phyloP scores from a whole-genome alignment of 2,329 filamentous ascomycete genomes.

The Penicillium glabrum region DNA sequence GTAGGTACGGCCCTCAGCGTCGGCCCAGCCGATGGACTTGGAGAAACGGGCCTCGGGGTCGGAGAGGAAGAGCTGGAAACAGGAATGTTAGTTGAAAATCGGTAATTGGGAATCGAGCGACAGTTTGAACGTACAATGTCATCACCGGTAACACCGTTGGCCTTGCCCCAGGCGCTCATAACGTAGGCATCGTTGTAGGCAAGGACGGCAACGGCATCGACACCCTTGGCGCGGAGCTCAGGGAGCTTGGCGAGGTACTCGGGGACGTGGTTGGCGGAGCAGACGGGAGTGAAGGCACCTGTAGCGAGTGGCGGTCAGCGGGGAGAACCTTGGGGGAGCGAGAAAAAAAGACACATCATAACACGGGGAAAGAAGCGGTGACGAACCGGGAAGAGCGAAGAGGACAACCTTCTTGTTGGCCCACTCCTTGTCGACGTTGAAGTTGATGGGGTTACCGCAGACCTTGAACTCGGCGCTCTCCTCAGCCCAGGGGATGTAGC shows the following conservation, averaged over 20 bases:
- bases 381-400: slow-evolving; percentile 63
- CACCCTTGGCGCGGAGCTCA: slow-evolving; percentile 74
- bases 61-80: slow-evolving; percentile 67
- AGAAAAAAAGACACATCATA: background rate
- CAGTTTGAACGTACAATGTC: slow-evolving; percentile 55
- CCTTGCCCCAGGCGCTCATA: slow-evolving; percentile 89
- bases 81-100: background rate
- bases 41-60: slow-evolving; percentile 73
- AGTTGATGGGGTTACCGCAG: slow-evolving; percentile 76
- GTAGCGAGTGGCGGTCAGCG: slow-evolving; percentile 16
- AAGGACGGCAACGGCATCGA: slow-evolving; percentile 78
- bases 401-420: slow-evolving; percentile 70
- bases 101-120: background rate
- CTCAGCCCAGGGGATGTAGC: slow-evolving; percentile 74
- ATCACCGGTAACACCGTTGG: slow-evolving; percentile 73
- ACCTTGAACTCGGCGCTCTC: slow-evolving; percentile 68
- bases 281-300: slow-evolving; percentile 84
- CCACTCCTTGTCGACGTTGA: slow-evolving; percentile 76
- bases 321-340: background rate
- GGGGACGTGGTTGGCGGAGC: slow-evolving; percentile 77
- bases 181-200: slow-evolving; percentile 84
- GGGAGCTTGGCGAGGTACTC: slow-evolving; percentile 73
- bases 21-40: slow-evolving; percentile 74
- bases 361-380: slow-evolving; percentile 8
- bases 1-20: slow-evolving; percentile 69